phyloP scores from a whole-genome alignment of 2,329 filamentous ascomycete species.

The Tolypocladium inflatum region DNA sequence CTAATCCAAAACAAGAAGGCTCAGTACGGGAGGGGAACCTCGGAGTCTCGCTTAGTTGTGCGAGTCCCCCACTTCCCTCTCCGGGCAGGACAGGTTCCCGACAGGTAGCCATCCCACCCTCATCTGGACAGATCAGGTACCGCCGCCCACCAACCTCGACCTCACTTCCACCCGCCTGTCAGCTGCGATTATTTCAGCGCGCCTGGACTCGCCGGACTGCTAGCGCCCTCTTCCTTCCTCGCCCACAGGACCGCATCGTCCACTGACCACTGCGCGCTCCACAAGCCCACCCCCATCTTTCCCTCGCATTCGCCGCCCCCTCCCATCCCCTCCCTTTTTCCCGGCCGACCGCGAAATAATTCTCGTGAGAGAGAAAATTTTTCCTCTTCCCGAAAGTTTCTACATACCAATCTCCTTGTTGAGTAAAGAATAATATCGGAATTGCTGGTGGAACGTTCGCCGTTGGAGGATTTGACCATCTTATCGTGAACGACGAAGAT shows the following conservation, averaged over 20 bases:
- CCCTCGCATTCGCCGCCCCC: not conserved
- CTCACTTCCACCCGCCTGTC: not conserved
- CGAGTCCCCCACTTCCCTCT: not conserved
- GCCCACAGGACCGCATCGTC: not conserved
- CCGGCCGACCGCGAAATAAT: not conserved
- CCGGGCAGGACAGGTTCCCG: not conserved
- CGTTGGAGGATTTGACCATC: not conserved
- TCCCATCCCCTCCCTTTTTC: not conserved
- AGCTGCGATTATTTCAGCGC: no score
- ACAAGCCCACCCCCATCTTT: not conserved
- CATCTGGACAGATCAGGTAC: not conserved
- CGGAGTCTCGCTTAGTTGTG: no score
- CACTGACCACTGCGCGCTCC: not conserved
- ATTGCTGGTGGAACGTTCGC: not conserved
- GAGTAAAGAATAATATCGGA: not conserved
- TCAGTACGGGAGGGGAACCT: not conserved
- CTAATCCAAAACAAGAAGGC: not conserved
- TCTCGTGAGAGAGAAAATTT: conserved; percentile 1
- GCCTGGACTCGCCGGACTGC: not conserved
- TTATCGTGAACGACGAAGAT: not conserved
- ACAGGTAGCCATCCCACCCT: not conserved
- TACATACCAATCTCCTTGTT: not conserved
- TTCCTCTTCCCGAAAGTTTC: not conserved
- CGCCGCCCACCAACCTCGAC: not conserved
- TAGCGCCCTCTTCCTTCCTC: not conserved